A percentile compares a stretch with the other conserved stretches of the same genome.
phyloP scores from a whole-genome alignment of 2,329 filamentous ascomycete species.

The Aspergillus melleus region DNA sequence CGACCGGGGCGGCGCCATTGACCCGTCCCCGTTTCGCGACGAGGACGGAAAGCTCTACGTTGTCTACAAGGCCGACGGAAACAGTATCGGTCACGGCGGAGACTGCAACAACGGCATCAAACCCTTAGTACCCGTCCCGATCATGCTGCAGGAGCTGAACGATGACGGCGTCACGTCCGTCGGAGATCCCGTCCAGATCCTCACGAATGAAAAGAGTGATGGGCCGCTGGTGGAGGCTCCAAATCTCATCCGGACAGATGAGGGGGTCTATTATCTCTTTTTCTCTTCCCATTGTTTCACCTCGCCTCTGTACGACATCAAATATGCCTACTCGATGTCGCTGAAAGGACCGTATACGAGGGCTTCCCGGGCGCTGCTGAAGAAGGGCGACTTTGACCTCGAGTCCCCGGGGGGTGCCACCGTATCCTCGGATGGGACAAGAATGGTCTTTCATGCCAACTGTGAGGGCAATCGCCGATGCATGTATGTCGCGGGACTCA shows the following conservation, averaged over 20 bases:
- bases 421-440: slow-evolving; percentile 24
- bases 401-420: slow-evolving; percentile 28
- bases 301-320: slow-evolving; percentile 55
- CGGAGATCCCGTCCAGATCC: slow-evolving; percentile 55
- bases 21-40: slow-evolving; percentile 61
- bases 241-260: slow-evolving; percentile 42
- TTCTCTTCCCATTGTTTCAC: slow-evolving; percentile 62
- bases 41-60: slow-evolving; percentile 55
- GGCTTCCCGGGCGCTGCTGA: slow-evolving; percentile 31
- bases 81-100: slow-evolving; percentile 50
- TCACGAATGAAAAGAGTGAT: slow-evolving; percentile 61
- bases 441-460: slow-evolving; percentile 33
- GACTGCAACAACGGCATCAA: slow-evolving; percentile 44
- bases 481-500: slow-evolving; percentile 27
- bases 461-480: slow-evolving; percentile 22
- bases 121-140: slow-evolving; percentile 31
- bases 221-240: slow-evolving; percentile 64
- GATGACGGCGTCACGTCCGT: slow-evolving; percentile 52
- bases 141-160: slow-evolving; percentile 40
- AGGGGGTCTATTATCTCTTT: slow-evolving; percentile 56
- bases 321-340: slow-evolving; percentile 53
- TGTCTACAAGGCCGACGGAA: slow-evolving; percentile 66
- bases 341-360: slow-evolving; percentile 39
- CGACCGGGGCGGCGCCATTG: slow-evolving; percentile 60
- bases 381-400: slow-evolving; percentile 30